Conservation (phyloP, 768 basidiomycete genomes). For the Calocybe cyanea region DNA sequence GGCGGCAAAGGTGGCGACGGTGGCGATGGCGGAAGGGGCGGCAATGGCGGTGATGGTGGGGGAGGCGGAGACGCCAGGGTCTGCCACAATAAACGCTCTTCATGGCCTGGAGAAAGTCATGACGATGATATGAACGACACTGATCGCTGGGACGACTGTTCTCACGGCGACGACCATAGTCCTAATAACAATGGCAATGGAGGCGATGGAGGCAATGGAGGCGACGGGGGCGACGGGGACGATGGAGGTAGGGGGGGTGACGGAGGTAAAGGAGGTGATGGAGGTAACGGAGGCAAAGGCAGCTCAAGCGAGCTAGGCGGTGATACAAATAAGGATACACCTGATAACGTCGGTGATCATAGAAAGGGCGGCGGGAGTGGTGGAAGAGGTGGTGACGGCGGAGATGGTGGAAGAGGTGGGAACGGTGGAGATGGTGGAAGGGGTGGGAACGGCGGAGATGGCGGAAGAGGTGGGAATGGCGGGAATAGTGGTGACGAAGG, state of each 20-base stretch:
- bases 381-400: not conserved
- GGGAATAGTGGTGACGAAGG: not conserved
- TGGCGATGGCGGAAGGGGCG: conserved; percentile 3
- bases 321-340: too few species aligned
- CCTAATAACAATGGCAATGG: not conserved
- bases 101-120: conserved; percentile 2
- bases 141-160: not conserved
- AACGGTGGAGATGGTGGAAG: not conserved
- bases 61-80: not conserved
- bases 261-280: too few species aligned
- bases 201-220: not conserved
- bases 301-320: not conserved
- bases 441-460: not conserved
- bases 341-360: not conserved
- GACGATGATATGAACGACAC: not conserved
- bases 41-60: conserved; percentile 3
- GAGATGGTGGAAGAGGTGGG: not conserved
- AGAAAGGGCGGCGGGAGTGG: not conserved
- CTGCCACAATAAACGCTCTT: not conserved
- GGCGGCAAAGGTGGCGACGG: not conserved
- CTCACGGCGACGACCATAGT: not conserved
- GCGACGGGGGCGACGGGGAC: not conserved
- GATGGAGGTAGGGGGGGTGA: not conserved
- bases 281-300: not conserved
- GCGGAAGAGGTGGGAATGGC: not conserved